phyloP scores from a whole-genome alignment of 2,329 filamentous ascomycete genomes.

The Monascus ruber region DNA sequence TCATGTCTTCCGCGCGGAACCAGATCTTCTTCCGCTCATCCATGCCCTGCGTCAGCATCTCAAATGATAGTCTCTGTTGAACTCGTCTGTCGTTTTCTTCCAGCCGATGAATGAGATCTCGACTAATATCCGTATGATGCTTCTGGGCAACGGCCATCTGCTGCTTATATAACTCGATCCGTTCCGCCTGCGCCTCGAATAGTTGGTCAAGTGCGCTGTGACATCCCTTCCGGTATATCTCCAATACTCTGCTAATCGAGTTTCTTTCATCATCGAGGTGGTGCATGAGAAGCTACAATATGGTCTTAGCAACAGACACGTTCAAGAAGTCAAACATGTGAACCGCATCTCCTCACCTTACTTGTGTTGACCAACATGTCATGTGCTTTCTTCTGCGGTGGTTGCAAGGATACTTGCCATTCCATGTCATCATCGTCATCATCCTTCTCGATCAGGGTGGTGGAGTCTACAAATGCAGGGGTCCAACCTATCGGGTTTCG shows the following conservation, averaged over 20 bases:
- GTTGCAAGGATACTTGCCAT: constrained; percentile 2
- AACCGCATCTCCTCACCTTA: constrained; percentile 13
- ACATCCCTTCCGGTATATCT: constrained; percentile 34
- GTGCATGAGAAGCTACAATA: constrained; percentile 27
- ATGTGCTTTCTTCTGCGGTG: constrained; percentile 8
- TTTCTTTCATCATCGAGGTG: constrained; percentile 39
- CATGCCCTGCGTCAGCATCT: background rate
- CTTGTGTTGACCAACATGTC: constrained; percentile 17
- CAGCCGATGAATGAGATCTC: constrained; percentile 18
- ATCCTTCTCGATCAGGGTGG: constrained; percentile 5
- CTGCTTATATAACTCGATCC: constrained; percentile 21
- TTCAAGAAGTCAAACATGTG: no score
- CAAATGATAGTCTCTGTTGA: constrained; percentile 5
- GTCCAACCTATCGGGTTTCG: background rate
- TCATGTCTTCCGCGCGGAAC: background rate
- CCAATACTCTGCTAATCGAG: constrained; percentile 32
- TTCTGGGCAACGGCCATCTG: constrained; percentile 16
- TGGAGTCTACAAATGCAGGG: background rate
- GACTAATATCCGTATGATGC: constrained; percentile 18
- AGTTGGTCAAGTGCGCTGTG: constrained; percentile 33
- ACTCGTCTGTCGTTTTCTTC: constrained; percentile 14
- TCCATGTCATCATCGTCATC: background rate
- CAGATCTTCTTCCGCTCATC: background rate
- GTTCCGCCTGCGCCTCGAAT: constrained; percentile 27
- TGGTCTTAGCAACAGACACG: no score